Evolutionary conservation across 805 yeast species (phyloP).

Genomic region (Brettanomyces sp.): DNA sequence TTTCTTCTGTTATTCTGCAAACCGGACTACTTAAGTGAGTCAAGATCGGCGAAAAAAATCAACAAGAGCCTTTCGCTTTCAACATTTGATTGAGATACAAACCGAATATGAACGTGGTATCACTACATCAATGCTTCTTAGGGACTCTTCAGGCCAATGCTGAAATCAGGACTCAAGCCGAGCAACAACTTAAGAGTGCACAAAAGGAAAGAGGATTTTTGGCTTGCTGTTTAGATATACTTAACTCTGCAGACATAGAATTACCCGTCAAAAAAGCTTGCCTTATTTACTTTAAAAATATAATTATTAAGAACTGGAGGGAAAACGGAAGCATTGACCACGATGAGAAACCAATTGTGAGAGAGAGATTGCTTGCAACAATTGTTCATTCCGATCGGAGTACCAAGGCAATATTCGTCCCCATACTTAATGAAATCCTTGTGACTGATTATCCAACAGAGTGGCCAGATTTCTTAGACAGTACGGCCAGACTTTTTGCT

Average conservation of each 20-base stretch:
- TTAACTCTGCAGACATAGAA: slow-evolving; percentile 43
- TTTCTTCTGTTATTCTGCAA: too few relatives aligned
- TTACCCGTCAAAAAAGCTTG: slow-evolving; percentile 63
- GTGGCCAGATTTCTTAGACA: slow-evolving; percentile 52
- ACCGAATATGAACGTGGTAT: slow-evolving; percentile 51
- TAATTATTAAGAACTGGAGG: slow-evolving; percentile 58
- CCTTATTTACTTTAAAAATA: slow-evolving; percentile 80
- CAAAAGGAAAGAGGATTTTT: slow-evolving; percentile 61
- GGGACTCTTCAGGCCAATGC: slow-evolving; percentile 70
- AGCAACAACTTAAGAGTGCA: slow-evolving; percentile 49
- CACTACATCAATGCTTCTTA: slow-evolving; percentile 65
- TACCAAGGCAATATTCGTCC: slow-evolving; percentile 37
- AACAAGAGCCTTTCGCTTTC: too few relatives aligned
- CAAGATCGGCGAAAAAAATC: too few relatives aligned
- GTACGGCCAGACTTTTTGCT: slow-evolving; percentile 35
- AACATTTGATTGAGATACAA: neutral
- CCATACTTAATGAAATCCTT: slow-evolving; percentile 45
- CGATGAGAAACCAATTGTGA: slow-evolving; percentile 68
- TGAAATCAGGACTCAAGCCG: slow-evolving; percentile 56
- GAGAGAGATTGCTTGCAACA: slow-evolving; percentile 59
- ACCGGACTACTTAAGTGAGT: too few relatives aligned
- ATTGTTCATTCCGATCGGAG: slow-evolving; percentile 39
- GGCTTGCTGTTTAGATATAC: slow-evolving; percentile 73
- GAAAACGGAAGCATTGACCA: slow-evolving; percentile 36
- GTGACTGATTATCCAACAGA: slow-evolving; percentile 26